Evolutionary conservation across 768 basidiomycete genomes (phyloP).

Genomic region (Mycena latifolia): DNA sequence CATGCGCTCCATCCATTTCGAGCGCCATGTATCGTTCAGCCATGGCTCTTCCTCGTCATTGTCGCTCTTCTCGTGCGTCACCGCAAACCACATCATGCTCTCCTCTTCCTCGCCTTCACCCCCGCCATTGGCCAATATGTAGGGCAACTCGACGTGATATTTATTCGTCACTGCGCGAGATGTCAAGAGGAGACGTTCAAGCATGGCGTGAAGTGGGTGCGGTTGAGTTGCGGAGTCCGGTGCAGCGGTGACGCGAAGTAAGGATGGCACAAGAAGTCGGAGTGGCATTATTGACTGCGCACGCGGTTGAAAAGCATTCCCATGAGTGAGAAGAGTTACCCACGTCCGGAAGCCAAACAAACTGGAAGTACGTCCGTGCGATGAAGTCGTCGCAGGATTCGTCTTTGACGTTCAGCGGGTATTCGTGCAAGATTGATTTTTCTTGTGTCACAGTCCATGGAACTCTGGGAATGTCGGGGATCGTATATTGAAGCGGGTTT

Average conservation of each 20-base stretch:
- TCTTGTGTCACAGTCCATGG: conserved; percentile 72
- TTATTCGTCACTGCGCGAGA: conserved; percentile 66
- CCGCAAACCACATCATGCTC: conserved; percentile 81
- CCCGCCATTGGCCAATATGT: conserved; percentile 68
- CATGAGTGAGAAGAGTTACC: conserved; percentile 12
- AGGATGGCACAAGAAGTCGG: conserved; percentile 63
- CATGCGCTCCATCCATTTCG: conserved; percentile 71
- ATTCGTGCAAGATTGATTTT: conserved; percentile 66
- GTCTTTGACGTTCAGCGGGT: conserved; percentile 60
- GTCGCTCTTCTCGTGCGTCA: conserved; percentile 69
- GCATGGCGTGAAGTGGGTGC: conserved; percentile 68
- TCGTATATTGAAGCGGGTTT: conserved; percentile 18
- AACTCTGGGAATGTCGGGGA: conserved; percentile 3
- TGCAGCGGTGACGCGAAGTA: conserved; percentile 54
- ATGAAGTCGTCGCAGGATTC: conserved; percentile 70
- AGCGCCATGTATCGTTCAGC: conserved; percentile 67
- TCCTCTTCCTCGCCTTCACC: conserved; percentile 77
- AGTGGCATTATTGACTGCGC: conserved; percentile 81
- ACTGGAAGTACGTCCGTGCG: conserved; percentile 77
- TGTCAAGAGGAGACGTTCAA: conserved; percentile 76
- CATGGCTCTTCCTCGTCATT: conserved; percentile 53
- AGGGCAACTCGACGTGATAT: conserved; percentile 73
- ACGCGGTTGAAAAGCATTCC: conserved; percentile 13
- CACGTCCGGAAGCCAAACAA: conserved; percentile 85
- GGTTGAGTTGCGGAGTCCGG: conserved; percentile 41